Evolutionary conservation across 148 eudicot species (phyloP), one percentile per base, ranked within the genome.

Genomic region (Persicaria tinctoria): DNA sequence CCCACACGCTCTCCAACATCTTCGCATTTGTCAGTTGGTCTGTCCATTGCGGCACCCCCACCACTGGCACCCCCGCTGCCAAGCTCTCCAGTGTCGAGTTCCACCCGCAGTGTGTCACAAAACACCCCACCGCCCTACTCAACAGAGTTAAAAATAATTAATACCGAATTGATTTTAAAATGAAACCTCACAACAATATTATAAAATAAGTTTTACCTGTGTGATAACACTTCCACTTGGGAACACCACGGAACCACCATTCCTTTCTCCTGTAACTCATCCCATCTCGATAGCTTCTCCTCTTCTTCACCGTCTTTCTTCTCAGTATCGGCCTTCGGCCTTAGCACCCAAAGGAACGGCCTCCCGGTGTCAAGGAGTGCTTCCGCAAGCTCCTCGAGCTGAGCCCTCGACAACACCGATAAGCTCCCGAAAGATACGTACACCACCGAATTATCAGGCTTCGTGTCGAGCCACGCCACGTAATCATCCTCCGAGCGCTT

Each of bases 31-130:
- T 80, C 60, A 82, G 57, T 50, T 89, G 92, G 59, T 89, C 90
- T 3, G 86, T 64, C 90, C 90, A 89, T 46, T 89, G 89, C 0
- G 90, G 92, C 32, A 86, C 81, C 10, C 78, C 88, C 27, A 89
- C 75, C 86, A 89, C 85, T 0, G 92, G 88, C 62, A 89, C 80
- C 1, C 93, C 89, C 0, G 87, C 79, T 48, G 88, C 77, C 1
- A 89, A 74, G 56, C 93, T 88, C 77, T 89, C 90, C 0, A 89
- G 77, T 0, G 90, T 89, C 55, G 93, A 89, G 84, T 89, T 87
- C 93, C 93, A 89, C 11, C 89, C 90, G 76, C 93, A 89, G 46
- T 89, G 93, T 9, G 86, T 89, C 68, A 87, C 85, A 32, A 89
- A 89, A 68, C 90, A 89, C 18, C 87, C 86, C 13, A 80, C 80